Conservation (phyloP, 1,284 basidiomycete species). For the Austroboletus rostrupii region DNA sequence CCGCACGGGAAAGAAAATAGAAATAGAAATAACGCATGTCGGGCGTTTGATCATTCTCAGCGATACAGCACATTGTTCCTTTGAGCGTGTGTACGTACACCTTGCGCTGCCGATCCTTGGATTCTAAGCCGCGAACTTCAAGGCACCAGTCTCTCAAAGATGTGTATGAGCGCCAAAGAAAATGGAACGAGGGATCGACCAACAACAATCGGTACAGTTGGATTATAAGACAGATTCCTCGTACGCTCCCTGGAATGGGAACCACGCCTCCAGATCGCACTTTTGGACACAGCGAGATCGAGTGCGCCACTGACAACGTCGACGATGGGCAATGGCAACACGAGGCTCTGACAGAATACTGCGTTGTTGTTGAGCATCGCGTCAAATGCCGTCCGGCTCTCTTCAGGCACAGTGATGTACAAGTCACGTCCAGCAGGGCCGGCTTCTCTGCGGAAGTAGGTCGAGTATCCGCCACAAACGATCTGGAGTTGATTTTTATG, state of each 20-base stretch:
- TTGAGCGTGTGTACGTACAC: constrained; percentile 97
- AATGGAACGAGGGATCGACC: constrained; percentile 33
- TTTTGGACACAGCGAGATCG: constrained; percentile 97
- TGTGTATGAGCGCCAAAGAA: not conserved
- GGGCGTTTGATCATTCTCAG: constrained; percentile 97
- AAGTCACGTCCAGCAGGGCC: constrained; percentile 96
- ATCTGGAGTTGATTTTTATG: constrained; percentile 90
- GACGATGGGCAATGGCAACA: constrained; percentile 88
- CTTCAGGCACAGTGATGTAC: constrained; percentile 92
- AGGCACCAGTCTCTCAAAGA: constrained; percentile 71
- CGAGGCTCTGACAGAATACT: constrained; percentile 94
- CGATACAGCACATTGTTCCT: constrained; percentile 95
- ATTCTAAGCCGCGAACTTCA: constrained; percentile 86
- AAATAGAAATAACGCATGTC: constrained; percentile 55
- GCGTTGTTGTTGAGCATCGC: constrained; percentile 87
- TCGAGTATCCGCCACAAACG: constrained; percentile 80
- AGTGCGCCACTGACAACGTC: constrained; percentile 96
- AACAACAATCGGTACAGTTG: constrained; percentile 94
- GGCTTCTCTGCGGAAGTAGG: constrained; percentile 99
- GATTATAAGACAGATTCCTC: constrained; percentile 94
- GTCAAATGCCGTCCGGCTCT: constrained; percentile 94
- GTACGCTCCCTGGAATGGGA: constrained; percentile 95
- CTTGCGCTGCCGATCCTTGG: constrained; percentile 82
- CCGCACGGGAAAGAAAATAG: not conserved
- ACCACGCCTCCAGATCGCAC: constrained; percentile 98